Base-by-base conservation (phyloP, 2,329 filamentous ascomycete genomes). In the Botrytis porri region DNA sequence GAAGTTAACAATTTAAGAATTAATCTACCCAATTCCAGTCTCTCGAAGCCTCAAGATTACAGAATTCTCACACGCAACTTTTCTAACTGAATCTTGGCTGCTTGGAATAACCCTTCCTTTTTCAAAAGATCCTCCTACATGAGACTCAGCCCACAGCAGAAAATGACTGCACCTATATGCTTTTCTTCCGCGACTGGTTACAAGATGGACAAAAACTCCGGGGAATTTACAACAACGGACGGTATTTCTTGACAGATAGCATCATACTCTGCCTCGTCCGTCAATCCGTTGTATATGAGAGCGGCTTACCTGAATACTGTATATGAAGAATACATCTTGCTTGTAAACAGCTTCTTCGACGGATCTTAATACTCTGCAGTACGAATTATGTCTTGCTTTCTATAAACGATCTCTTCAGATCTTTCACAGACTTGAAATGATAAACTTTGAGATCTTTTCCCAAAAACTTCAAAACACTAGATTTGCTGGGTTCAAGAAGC, bases 61-160 rank as follows among this genome's bases (percentile, higher is more conserved):
- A 39, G 14, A 35, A 54, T 8, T 10, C 18, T 9, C 43, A 37
- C 12, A 43, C 16, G 25, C 25, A 9, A 22, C 25, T 39, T 66
- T 8, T n/a, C n/a, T n/a, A n/a, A 1, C 48, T 39, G 85, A 18
- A 90, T 83, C 43, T 82, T 80, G 12, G 90, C 83, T 0, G 61
- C 77, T 0, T 81, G 62, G 0, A 80, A 82, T 0, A 90, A 75
- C 0, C 83, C 83, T 59, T 82, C 78, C 66, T 70, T 81, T 22
- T 84, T 77, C 10, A 92, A 69, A 0, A 91, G 81, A 32, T 82
- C 85, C 35, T 89, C 84, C 89, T 88, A 91, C 2, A 91, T 79
- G 1, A 76, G 79, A 5, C 83, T 81, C 3, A 88, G 77, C 0
- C 89, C 88, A 77, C 85, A 88, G 1, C 85, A 91, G 10, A 90